Evolutionary conservation across 78 protist species (phyloP).

Genomic region (Guillardia theta): DNA sequence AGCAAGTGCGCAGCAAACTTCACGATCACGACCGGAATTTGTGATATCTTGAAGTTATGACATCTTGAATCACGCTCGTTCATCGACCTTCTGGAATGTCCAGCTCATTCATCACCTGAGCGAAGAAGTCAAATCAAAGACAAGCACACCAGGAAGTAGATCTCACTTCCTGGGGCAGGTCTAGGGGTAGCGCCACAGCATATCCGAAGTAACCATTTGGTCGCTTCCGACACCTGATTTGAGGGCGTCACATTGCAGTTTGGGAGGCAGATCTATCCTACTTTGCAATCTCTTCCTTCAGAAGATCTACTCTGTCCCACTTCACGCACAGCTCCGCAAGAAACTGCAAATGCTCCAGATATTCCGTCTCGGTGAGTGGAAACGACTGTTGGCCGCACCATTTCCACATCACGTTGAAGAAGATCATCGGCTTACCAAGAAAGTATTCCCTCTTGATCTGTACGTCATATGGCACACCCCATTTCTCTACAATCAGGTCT

Average conservation of each 20-base stretch:
- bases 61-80: too few relatives aligned
- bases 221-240: not conserved
- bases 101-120: not conserved
- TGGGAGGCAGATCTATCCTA: too few relatives aligned
- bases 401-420: slow-evolving; percentile 16
- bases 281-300: not conserved
- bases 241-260: too few relatives aligned
- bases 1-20: too few relatives aligned
- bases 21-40: too few relatives aligned
- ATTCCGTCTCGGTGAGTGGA: not conserved
- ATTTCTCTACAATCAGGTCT: not conserved
- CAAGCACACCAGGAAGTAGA: too few relatives aligned
- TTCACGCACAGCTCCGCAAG: not conserved
- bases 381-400: not conserved
- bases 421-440: not conserved
- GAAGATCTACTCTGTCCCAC: not conserved
- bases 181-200: not conserved
- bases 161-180: too few relatives aligned
- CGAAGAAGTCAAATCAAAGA: too few relatives aligned
- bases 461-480: not conserved
- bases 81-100: not conserved
- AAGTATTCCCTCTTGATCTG: not conserved
- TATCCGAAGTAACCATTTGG: not conserved
- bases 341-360: not conserved
- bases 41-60: too few relatives aligned